These are phyloP conservation scores for Podosphaera aphanis DNA, from an alignment of 2,329 filamentous ascomycete genomes.

Conservation along the genomic window DNA sequence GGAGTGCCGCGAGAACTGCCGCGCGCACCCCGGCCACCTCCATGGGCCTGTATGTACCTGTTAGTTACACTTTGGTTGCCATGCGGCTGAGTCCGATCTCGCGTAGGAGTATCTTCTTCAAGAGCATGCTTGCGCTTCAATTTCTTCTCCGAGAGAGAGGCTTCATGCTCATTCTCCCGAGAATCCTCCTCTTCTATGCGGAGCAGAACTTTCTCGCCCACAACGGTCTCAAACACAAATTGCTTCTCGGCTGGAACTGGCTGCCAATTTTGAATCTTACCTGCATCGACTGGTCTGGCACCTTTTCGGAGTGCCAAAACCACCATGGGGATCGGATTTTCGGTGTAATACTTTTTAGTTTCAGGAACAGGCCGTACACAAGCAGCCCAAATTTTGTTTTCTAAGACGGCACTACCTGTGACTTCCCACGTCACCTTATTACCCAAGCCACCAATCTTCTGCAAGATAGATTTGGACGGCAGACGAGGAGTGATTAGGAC, in stretches of 20 bases:
- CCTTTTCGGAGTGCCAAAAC: constrained; percentile 61
- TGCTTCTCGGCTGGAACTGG: constrained; percentile 46
- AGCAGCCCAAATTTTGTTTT: constrained; percentile 74
- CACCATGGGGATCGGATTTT: constrained; percentile 55
- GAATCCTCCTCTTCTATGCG: constrained; percentile 52
- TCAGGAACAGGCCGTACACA: constrained; percentile 49
- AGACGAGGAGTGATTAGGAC: constrained; percentile 72
- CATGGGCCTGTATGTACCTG: constrained; percentile 13
- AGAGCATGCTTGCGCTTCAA: constrained; percentile 38
- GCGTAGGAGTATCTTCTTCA: constrained; percentile 23
- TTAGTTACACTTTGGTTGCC: constrained; percentile 14
- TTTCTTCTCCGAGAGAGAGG: constrained; percentile 33
- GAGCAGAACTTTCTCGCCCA: constrained; percentile 69
- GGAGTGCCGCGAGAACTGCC: constrained; percentile 20
- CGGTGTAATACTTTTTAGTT: constrained; percentile 48
- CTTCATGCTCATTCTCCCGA: constrained; percentile 38
- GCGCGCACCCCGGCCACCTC: constrained; percentile 14
- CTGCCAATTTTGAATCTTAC: constrained; percentile 65
- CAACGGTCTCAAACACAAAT: constrained; percentile 57
- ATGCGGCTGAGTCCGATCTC: constrained; percentile 13
- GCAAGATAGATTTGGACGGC: constrained; percentile 46
- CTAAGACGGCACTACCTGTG: constrained; percentile 47
- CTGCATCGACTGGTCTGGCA: constrained; percentile 55
- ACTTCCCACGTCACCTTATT: constrained; percentile 68
- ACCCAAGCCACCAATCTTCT: constrained; percentile 71